A percentile compares a stretch with the other conserved stretches of the same genome.
phyloP scores from a whole-genome alignment of 495 filamentous ascomycete genomes.

The Stereocaulon alpinum region DNA sequence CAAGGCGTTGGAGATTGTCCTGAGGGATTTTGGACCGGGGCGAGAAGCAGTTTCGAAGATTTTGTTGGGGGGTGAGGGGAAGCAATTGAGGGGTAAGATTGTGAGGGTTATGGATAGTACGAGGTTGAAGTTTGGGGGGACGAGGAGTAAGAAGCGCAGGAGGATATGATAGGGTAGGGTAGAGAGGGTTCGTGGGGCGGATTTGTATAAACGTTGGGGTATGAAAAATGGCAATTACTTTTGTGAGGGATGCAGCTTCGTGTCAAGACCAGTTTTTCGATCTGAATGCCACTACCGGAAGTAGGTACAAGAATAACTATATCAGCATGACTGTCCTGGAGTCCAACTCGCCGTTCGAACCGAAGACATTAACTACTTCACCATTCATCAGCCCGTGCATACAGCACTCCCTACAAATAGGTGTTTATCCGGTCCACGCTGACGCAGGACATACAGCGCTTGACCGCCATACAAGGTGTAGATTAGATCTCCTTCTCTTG shows the following conservation, averaged over 20 bases:
- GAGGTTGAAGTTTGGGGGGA: conserved; percentile 90
- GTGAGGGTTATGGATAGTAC: conserved; percentile 70
- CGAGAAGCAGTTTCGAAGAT: conserved; percentile 85
- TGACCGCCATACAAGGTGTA: background rate
- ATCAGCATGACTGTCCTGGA: background rate
- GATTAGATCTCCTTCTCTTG: background rate
- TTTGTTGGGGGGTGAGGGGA: conserved; percentile 74
- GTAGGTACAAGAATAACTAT: background rate
- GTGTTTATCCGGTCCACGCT: background rate
- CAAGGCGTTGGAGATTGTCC: conserved; percentile 55
- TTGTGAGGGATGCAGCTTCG: background rate
- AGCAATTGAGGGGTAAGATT: conserved; percentile 56
- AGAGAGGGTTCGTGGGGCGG: too few relatives aligned
- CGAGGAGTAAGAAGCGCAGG: conserved; percentile 68
- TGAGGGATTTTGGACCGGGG: conserved; percentile 74
- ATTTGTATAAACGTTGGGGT: too few relatives aligned
- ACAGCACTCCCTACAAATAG: background rate
- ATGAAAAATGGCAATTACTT: too few relatives aligned
- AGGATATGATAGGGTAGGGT: conserved; percentile 56
- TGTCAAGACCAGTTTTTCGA: too few relatives aligned
- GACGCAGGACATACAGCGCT: background rate
- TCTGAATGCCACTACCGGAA: too few relatives aligned
- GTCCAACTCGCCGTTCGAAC: background rate
- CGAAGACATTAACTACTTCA: background rate
- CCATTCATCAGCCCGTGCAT: background rate